phyloP scores from a whole-genome alignment of 306 rosid species.

The Cicer pinnatifidum region DNA sequence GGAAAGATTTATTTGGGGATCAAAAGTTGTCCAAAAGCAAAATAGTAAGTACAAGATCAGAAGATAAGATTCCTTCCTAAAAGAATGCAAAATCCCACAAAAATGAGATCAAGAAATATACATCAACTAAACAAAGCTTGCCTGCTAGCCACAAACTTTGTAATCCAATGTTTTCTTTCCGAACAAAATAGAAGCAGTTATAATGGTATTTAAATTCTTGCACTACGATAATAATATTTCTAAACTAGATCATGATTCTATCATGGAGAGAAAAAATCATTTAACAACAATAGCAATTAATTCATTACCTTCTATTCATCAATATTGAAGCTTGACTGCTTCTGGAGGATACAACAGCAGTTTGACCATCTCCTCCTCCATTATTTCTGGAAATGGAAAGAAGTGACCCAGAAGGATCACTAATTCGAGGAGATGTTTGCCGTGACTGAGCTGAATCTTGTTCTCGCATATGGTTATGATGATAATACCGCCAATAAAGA shows the following conservation, averaged over 20 bases:
- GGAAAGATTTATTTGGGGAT: background rate
- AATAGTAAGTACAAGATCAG: background rate
- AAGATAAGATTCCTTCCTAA: slow-evolving; percentile 14
- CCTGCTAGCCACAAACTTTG: slow-evolving; percentile 18
- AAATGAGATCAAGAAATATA: slow-evolving; percentile 10
- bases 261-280: background rate
- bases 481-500: slow-evolving; percentile 90
- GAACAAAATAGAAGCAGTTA: slow-evolving; percentile 16
- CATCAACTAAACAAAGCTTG: slow-evolving; percentile 20
- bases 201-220: slow-evolving; percentile 22
- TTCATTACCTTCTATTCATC: slow-evolving; percentile 70
- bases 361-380: slow-evolving; percentile 70
- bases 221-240: slow-evolving; percentile 3
- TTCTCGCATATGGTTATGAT: slow-evolving; percentile 72
- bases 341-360: slow-evolving; percentile 57
- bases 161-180: slow-evolving; percentile 3
- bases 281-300: slow-evolving; percentile 43
- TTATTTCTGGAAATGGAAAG: slow-evolving; percentile 67
- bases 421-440: slow-evolving; percentile 77
- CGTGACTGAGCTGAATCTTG: slow-evolving; percentile 71
- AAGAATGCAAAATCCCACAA: background rate
- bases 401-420: slow-evolving; percentile 65
- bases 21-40: slow-evolving; percentile 14
- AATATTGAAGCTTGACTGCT: slow-evolving; percentile 57
- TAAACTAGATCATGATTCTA: background rate